Base-by-base conservation (phyloP, 352 stramenopile genomes). In the Phytophthora sp. region DNA sequence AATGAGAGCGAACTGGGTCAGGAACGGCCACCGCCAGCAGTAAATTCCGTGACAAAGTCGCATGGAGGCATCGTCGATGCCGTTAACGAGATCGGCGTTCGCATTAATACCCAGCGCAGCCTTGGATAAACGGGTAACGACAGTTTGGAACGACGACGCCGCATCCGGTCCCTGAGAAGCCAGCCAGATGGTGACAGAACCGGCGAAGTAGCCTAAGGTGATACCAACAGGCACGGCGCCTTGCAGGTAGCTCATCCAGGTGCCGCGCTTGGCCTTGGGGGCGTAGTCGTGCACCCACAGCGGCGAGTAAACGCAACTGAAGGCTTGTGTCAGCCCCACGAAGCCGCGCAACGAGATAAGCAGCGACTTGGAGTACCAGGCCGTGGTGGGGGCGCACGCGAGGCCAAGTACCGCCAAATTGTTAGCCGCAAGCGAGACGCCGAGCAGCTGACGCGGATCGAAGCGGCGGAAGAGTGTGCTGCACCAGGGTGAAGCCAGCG, bases 221-320 rank as follows among this genome's bases (percentile, higher is more conserved):
- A 92, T 88, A n/a, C 84, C 84, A 13, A 93, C 71, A 11, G 86
- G 82, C 7, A 86, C 84, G 11, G 86, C 73, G 12, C 76, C 86
- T 70, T 96, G 88, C 11, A 96, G 60, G 60, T 86, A 95, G 62
- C 88, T 95, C 86, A 96, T 95, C 88, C 88, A 96, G 20, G 66
- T 79, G 30, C 76, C 86, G 29, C 76, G 77, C 50, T 93, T 84
- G 15, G 72, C 73, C 31, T 72, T 80, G 7, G 88, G 86, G 16
- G 88, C 86, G 73, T 93, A 94, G 58, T 95, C 88, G 70, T 96
- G 85, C 41, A 94, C 87, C 88, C 88, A 96, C 1, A 96, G 68
- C 46, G 88, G 88, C 47, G 87, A 84, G 68, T 93, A 96, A 31
- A 96, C 87, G 57, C 84, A 93, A 63, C 90, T 82, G 44, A 95